Base-by-base conservation (phyloP, 257 asterid genomes). In the Ocimum tenuiflorum region DNA sequence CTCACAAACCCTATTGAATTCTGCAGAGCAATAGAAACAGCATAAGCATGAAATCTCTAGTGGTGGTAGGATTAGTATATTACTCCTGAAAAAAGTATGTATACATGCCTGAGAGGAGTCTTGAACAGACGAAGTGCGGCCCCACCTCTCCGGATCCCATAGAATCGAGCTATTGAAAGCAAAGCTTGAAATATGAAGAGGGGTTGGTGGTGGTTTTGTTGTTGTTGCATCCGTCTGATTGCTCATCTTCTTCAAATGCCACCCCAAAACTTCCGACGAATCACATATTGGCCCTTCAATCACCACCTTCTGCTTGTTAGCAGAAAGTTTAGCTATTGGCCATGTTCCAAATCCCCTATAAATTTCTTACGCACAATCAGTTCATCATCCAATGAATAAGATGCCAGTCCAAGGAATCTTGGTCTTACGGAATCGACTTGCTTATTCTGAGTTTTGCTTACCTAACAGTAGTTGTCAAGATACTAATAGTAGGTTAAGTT, bases 101-200 rank as follows among this genome's bases (percentile, higher is more conserved):
- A 4, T 0, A 36, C 55, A 4, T 31, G 81, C 98, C 95, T 88
- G 96, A 46, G 94, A 77, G 55, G 86, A 72, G 71, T 86, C 85
- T 66, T 91, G 98, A 22, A 78, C 73, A 61, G 96, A 81, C 14
- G 96, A 83, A 22, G 95, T 75, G 18, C 96, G 83, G 0, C 98
- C 98, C 98, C 96, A 91, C 82, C 96, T 79, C 70, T 91, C 95
- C 1, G 98, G 96, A 81, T 91, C 98, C 98, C 98, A 91, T 14
- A 91, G 91, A 62, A 88, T 82, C 4, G 98, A 91, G 71, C 92
- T 91, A 59, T 88, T 91, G 78, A 91, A 91, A 6, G 96, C 96
- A 74, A 91, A 87, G 42, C 85, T 85, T 14, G 98, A 89, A 68
- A 89, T 78, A 39, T 79, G 95, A 71, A 91, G 80, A 12, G 86